These are phyloP conservation scores for Gliomastix tumulicola DNA, from an alignment of 2,329 filamentous ascomycete species.

Conservation along the genomic window DNA sequence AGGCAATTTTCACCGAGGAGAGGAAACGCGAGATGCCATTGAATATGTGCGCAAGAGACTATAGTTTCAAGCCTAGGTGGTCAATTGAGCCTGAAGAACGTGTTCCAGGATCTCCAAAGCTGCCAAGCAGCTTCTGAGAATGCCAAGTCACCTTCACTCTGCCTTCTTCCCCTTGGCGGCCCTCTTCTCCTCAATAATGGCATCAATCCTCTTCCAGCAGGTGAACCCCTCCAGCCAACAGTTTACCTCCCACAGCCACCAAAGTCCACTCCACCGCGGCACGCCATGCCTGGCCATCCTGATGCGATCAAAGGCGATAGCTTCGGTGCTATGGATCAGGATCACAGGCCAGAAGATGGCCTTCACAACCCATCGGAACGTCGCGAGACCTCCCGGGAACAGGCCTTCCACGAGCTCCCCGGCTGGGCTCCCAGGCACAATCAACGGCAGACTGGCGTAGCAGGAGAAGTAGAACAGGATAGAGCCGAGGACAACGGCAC, in stretches of 20 bases:
- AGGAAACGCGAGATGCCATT: too few relatives aligned
- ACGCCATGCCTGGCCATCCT: slow-evolving; percentile 42
- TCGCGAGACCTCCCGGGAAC: slow-evolving; percentile 51
- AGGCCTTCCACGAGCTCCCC: slow-evolving; percentile 41
- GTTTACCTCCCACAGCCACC: slow-evolving; percentile 47
- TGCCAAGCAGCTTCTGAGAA: too few relatives aligned
- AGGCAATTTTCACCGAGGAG: too few relatives aligned
- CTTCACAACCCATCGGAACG: slow-evolving; percentile 53
- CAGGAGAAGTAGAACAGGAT: slow-evolving; percentile 47
- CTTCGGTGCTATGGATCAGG: slow-evolving; percentile 59
- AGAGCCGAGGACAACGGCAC: slow-evolving; percentile 45
- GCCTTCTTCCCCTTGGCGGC: too few relatives aligned
- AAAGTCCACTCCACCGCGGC: slow-evolving; percentile 33
- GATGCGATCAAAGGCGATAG: slow-evolving; percentile 40
- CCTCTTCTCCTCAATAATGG: slow-evolving; percentile 33
- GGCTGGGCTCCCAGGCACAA: slow-evolving; percentile 41
- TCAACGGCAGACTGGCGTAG: slow-evolving; percentile 38
- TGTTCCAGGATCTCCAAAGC: too few relatives aligned
- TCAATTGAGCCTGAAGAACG: too few relatives aligned
- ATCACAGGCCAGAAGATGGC: slow-evolving; percentile 52
- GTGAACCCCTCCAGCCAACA: slow-evolving; percentile 48
- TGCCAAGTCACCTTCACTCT: too few relatives aligned
- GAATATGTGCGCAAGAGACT: too few relatives aligned
- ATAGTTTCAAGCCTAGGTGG: too few relatives aligned
- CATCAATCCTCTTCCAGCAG: slow-evolving; percentile 44